Conservation (phyloP, 257 asterid species). For the Solanum dulcamara region DNA sequence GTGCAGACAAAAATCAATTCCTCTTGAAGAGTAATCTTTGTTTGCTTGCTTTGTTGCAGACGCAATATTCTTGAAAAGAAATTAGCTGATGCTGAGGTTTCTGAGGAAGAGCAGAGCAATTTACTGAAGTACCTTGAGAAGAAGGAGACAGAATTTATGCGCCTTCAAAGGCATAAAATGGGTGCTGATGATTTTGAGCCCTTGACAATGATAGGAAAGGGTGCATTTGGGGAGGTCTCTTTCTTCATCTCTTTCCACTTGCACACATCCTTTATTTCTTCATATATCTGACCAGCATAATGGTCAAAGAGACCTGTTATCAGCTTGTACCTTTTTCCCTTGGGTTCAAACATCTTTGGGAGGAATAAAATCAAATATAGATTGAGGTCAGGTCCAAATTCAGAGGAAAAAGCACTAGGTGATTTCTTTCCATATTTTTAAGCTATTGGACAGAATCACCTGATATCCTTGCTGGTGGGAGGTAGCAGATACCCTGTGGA, state of each 20-base stretch:
- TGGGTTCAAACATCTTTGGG: not conserved
- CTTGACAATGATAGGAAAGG: constrained; percentile 90
- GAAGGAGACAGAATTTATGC: constrained; percentile 93
- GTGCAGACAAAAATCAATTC: not conserved
- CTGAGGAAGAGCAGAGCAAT: constrained; percentile 87
- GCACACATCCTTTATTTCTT: not conserved
- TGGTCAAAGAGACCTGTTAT: not conserved
- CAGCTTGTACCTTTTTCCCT: not conserved
- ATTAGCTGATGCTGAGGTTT: constrained; percentile 84
- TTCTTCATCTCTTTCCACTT: not conserved
- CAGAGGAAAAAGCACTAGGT: not conserved
- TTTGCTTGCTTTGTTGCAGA: constrained; percentile 26
- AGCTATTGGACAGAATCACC: not conserved
- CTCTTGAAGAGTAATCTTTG: not conserved
- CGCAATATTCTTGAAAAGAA: constrained; percentile 82
- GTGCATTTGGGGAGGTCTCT: constrained; percentile 94
- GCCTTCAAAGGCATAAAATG: constrained; percentile 97
- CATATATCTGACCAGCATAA: not conserved
- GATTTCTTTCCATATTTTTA: not conserved
- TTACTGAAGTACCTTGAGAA: constrained; percentile 72
- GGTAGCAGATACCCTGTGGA: not conserved
- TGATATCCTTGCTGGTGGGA: not conserved
- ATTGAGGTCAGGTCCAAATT: not conserved
- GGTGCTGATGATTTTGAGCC: constrained; percentile 97
- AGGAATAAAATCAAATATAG: not conserved